Percentiles rank a stretch among this genome's conserved stretches.
Evolutionary conservation across 2,329 filamentous ascomycete genomes (phyloP).

Genomic region (Akanthomyces muscarius): DNA sequence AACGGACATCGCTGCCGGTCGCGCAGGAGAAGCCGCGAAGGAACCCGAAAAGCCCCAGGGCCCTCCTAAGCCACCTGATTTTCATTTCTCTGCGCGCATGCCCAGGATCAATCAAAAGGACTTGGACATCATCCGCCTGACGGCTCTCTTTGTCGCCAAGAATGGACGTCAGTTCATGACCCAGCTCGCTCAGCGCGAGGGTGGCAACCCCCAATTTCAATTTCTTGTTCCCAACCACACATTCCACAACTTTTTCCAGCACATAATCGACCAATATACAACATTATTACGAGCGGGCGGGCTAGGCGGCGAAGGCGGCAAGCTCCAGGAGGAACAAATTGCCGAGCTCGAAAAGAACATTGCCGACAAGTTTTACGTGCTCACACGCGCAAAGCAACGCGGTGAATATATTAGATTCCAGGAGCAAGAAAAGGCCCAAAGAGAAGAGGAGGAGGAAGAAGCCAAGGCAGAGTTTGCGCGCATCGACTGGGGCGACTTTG

Average conservation of each 20-base stretch:
- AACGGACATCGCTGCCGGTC: constrained; percentile 71
- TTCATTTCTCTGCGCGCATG: constrained; percentile 93
- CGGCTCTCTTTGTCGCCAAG: constrained; percentile 87
- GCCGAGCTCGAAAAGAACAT: constrained; percentile 70
- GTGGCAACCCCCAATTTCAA: constrained; percentile 90
- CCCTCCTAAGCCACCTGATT: constrained; percentile 79
- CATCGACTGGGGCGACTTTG: constrained; percentile 98
- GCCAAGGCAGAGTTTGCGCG: constrained; percentile 73
- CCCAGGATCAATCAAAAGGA: constrained; percentile 96
- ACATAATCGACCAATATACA: constrained; percentile 91
- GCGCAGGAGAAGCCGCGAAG: constrained; percentile 57
- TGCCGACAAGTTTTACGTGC: constrained; percentile 72
- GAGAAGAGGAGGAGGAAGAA: constrained; percentile 81
- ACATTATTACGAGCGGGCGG: constrained; percentile 66
- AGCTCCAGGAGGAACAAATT: constrained; percentile 67
- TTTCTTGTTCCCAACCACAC: constrained; percentile 94
- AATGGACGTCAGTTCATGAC: constrained; percentile 92
- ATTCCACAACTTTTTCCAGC: constrained; percentile 91
- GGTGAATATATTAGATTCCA: constrained; percentile 85
- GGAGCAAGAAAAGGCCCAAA: constrained; percentile 79
- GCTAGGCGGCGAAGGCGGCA: constrained; percentile 61
- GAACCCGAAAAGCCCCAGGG: constrained; percentile 66
- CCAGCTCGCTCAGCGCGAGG: constrained; percentile 79
- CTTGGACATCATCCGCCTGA: constrained; percentile 68
- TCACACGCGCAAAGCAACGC: constrained; percentile 77